Evolutionary conservation across 805 yeast species (phyloP), one percentile per base, ranked within the genome.

Genomic region (Metschnikowia peoriensis): DNA sequence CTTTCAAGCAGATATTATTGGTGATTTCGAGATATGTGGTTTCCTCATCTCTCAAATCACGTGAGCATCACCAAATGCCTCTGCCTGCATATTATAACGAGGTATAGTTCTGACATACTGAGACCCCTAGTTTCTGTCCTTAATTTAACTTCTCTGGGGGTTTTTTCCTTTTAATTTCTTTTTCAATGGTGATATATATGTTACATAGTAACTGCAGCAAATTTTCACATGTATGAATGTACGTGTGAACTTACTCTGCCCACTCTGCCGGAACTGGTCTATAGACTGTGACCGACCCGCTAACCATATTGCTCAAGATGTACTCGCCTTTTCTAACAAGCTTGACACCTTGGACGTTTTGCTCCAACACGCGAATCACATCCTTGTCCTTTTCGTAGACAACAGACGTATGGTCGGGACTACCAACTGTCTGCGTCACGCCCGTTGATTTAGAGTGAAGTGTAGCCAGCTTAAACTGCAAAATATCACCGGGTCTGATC

Each of bases 401-500:
- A 42, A 72, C 66, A 39, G 71, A 48, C 0, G 86, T 81, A 61
- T 82, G 86, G 61, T 81, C 77, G 5, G 86, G 86, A 4, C 70
- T 69, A 0, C 86, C 86, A 3, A 66, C 75, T 1, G 68, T 69
- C 55, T 66, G 72, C 5, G 69, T 68, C 27, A 65, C 51, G 4
- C 78, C 72, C 8, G 59, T 59, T 22, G 65, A 64, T 6, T 69
- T 66, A 53, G 71, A 67, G 49, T 68, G 67, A 56, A 81, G 77
- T 4, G 64, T 64, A 43, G 80, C 73, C 4, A 66, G 56, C 44
- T 66, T 69, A 58, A 73, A 82, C 61, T 82, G 86, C 16, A 82
- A 53, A 38, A 82, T 75, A 61, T 82, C 86, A n/a, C 86, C 86
- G 51, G 81, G 68, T 53, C 75, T 71, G 37, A 81, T 62, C 27